phyloP scores from a whole-genome alignment of 495 filamentous ascomycete species.

The Aspergillus nanangensis region DNA sequence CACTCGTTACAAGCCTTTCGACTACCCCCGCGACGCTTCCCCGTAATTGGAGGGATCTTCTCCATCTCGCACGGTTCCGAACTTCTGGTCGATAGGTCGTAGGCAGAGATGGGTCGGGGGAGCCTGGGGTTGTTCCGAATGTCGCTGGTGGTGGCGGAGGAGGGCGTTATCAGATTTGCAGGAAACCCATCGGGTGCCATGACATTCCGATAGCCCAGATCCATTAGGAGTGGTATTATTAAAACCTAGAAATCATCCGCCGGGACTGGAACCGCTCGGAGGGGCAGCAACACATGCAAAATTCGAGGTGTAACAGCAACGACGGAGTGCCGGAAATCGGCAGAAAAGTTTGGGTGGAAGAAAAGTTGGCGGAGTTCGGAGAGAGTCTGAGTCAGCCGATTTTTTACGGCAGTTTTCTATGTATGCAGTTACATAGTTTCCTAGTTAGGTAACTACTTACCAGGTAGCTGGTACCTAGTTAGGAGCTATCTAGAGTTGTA shows the following conservation, averaged over 20 bases:
- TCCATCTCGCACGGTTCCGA: constrained; percentile 38
- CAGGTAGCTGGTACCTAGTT: no score
- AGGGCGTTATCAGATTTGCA: constrained; percentile 24
- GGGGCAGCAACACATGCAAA: constrained; percentile 19
- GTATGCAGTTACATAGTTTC: no score
- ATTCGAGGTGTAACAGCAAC: constrained; percentile 17
- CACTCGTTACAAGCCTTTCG: constrained; percentile 48
- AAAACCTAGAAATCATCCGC: constrained; percentile 24
- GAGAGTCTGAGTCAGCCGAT: constrained; percentile 12
- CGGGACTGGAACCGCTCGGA: constrained; percentile 32
- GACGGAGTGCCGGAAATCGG: constrained; percentile 44
- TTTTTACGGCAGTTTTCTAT: neutral
- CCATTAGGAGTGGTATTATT: constrained; percentile 27
- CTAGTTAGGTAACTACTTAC: no score
- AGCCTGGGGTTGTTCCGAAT: constrained; percentile 39
- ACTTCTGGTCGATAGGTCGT: constrained; percentile 29
- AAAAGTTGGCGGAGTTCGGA: constrained; percentile 25
- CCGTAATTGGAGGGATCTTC: constrained; percentile 39
- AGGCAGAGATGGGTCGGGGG: constrained; percentile 30
- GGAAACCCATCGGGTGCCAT: constrained; percentile 34
- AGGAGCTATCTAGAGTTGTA: no score
- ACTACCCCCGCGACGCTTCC: constrained; percentile 45
- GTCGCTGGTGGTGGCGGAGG: constrained; percentile 30
- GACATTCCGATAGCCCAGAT: constrained; percentile 38
- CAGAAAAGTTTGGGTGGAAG: constrained; percentile 19